Percentiles rank a stretch among this genome's conserved stretches.
phyloP scores from a whole-genome alignment of 2,329 filamentous ascomycete genomes.

The Ophiostoma fasciatum region DNA sequence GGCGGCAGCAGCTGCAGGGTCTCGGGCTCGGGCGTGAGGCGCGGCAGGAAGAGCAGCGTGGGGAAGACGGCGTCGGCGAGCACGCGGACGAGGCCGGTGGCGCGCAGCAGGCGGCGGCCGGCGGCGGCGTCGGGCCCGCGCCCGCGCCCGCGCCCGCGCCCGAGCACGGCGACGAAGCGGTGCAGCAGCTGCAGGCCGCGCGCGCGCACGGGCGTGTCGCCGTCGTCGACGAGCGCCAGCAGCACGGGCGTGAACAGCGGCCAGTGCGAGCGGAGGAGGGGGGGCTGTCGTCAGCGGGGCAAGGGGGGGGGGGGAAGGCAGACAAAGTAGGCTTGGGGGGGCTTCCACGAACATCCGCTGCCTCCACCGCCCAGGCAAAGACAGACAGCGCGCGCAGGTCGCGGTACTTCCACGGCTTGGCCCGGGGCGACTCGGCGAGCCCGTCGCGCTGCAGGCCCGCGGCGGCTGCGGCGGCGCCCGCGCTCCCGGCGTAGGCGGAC shows the following conservation, averaged over 20 bases:
- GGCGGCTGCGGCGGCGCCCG: slow-evolving; percentile 11
- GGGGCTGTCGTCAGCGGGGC: too few relatives aligned
- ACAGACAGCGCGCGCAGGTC: slow-evolving; percentile 36
- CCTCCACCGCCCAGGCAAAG: slow-evolving; percentile 44
- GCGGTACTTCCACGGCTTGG: slow-evolving; percentile 48
- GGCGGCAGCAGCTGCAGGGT: slow-evolving; percentile 47
- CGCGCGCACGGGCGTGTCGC: slow-evolving; percentile 34
- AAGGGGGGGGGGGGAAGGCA: too few relatives aligned
- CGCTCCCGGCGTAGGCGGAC: slow-evolving; percentile 27
- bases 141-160: too few relatives aligned
- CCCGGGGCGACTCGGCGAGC: slow-evolving; percentile 22
- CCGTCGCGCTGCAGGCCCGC: too few relatives aligned
- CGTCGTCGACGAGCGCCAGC: slow-evolving; percentile 53
- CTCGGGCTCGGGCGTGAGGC: slow-evolving; percentile 58
- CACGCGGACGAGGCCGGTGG: slow-evolving; percentile 49
- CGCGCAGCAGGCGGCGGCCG: slow-evolving; percentile 4
- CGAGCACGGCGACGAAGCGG: slow-evolving; percentile 43
- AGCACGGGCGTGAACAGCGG: slow-evolving; percentile 55
- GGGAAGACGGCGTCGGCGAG: slow-evolving; percentile 58
- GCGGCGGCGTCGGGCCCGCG: too few relatives aligned
- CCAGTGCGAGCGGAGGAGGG: slow-evolving; percentile 42
- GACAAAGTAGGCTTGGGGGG: too few relatives aligned
- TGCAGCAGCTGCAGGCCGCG: slow-evolving; percentile 40
- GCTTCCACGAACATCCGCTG: too few relatives aligned
- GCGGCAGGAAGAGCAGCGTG: slow-evolving; percentile 61